These are phyloP conservation scores for Colletotrichum falcatum DNA, from an alignment of 2,329 filamentous ascomycete species.

Conservation along the genomic window DNA sequence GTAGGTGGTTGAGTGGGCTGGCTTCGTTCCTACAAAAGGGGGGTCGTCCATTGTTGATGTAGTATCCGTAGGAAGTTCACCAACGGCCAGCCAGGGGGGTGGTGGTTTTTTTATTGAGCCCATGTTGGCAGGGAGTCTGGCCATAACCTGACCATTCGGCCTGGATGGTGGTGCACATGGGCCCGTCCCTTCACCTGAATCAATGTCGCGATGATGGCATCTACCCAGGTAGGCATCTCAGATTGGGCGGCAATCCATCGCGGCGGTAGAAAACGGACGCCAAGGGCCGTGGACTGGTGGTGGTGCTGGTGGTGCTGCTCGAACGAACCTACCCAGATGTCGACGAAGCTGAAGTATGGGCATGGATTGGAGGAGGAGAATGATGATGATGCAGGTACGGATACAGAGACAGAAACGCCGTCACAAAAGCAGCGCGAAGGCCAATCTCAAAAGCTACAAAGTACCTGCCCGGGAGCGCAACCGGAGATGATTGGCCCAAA, in stretches of 20 bases:
- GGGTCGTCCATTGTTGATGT: background rate
- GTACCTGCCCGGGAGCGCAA: background rate
- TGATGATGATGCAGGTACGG: slow-evolving; percentile 2
- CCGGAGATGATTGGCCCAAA: slow-evolving; percentile 7
- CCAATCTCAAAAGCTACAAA: background rate
- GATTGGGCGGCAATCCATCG: background rate
- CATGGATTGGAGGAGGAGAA: background rate
- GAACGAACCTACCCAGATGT: background rate
- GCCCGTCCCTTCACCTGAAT: slow-evolving; percentile 6
- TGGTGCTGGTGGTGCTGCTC: too few relatives aligned
- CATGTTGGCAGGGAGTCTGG: slow-evolving; percentile 26
- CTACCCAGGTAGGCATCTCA: too few relatives aligned
- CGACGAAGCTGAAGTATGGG: background rate
- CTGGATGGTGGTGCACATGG: background rate
- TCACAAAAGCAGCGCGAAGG: slow-evolving; percentile 10
- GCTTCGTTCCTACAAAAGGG: slow-evolving; percentile 18
- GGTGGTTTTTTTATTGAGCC: slow-evolving; percentile 14
- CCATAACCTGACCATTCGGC: slow-evolving; percentile 26
- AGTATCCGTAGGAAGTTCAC: background rate
- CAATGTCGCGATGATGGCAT: background rate
- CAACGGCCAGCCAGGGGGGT: background rate
- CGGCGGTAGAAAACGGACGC: background rate
- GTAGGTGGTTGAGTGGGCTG: slow-evolving; percentile 14
- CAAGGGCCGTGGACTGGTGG: background rate
- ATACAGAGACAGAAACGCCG: slow-evolving; percentile 3